Conservation (phyloP, 2,329 filamentous ascomycete species). For the Talaromyces pinophilus region DNA sequence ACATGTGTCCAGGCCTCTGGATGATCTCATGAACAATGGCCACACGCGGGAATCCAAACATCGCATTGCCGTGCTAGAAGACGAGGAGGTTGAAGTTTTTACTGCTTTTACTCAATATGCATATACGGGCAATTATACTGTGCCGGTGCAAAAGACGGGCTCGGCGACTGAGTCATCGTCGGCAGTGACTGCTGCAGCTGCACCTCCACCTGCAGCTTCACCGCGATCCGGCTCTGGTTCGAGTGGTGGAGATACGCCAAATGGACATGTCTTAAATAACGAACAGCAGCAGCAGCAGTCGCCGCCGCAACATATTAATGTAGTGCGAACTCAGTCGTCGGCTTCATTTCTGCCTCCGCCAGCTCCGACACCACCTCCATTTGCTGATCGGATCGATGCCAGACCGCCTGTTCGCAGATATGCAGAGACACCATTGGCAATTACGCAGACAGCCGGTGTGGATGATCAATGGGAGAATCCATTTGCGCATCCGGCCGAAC, state of each 20-base stretch:
- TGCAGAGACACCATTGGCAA: conserved; percentile 15
- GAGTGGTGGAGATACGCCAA: neutral
- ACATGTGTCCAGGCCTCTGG: conserved; percentile 47
- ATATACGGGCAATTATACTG: conserved; percentile 52
- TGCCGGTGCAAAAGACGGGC: conserved; percentile 31
- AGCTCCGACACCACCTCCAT: conserved; percentile 35
- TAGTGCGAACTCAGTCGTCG: conserved; percentile 7
- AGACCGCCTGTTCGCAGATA: conserved; percentile 19
- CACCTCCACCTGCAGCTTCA: conserved; percentile 8
- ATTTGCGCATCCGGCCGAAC: conserved; percentile 13
- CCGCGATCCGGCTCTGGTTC: conserved; percentile 9
- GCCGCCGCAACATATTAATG: neutral
- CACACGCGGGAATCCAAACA: conserved; percentile 49
- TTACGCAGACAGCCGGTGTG: conserved; percentile 15
- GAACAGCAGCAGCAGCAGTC: conserved; percentile 2
- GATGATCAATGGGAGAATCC: conserved; percentile 22
- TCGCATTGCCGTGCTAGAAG: conserved; percentile 46
- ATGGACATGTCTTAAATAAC: neutral
- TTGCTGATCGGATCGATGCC: conserved; percentile 23
- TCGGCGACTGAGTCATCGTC: neutral
- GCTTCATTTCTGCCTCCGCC: conserved; percentile 31
- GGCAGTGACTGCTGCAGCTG: neutral
- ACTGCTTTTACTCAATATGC: conserved; percentile 53
- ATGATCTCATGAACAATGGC: conserved; percentile 50
- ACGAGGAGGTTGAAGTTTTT: conserved; percentile 53